Evolutionary conservation across 2,329 filamentous ascomycete species (phyloP).

Genomic region (Alternaria rosae): DNA sequence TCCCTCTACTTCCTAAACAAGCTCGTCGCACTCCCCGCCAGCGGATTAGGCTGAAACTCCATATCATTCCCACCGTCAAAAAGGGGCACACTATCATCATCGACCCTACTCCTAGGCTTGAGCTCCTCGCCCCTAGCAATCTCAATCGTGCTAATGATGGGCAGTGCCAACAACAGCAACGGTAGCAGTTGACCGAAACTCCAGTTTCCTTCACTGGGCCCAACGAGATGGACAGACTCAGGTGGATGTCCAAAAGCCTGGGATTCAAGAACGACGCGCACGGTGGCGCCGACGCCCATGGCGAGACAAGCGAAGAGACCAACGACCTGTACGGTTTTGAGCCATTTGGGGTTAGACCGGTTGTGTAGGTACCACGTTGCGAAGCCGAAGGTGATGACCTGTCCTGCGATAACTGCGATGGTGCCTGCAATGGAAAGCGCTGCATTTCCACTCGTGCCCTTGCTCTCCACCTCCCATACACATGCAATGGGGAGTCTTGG

Average conservation of each 20-base stretch:
- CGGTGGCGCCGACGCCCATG: constrained; percentile 66
- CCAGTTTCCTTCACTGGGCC: constrained; percentile 65
- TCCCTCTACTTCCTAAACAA: constrained; percentile 27
- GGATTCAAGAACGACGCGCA: constrained; percentile 64
- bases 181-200: constrained; percentile 70
- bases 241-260: constrained; percentile 67
- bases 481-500: constrained; percentile 67
- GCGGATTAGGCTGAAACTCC: constrained; percentile 59
- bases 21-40: constrained; percentile 43
- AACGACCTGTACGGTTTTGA: constrained; percentile 61
- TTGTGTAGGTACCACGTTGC: constrained; percentile 71
- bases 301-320: constrained; percentile 61
- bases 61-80: constrained; percentile 45
- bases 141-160: constrained; percentile 66
- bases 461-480: constrained; percentile 61
- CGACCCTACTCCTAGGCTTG: constrained; percentile 52
- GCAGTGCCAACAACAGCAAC: constrained; percentile 66
- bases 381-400: constrained; percentile 65
- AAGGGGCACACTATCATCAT: constrained; percentile 51
- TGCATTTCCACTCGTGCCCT: constrained; percentile 49
- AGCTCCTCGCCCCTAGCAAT: constrained; percentile 62
- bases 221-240: constrained; percentile 55
- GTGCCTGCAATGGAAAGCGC: constrained; percentile 65
- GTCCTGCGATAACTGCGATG: constrained; percentile 66
- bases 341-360: constrained; percentile 60